Evolutionary conservation across 176 grass and related monocot species (phyloP).

Genomic region (Eleusine coracana): DNA sequence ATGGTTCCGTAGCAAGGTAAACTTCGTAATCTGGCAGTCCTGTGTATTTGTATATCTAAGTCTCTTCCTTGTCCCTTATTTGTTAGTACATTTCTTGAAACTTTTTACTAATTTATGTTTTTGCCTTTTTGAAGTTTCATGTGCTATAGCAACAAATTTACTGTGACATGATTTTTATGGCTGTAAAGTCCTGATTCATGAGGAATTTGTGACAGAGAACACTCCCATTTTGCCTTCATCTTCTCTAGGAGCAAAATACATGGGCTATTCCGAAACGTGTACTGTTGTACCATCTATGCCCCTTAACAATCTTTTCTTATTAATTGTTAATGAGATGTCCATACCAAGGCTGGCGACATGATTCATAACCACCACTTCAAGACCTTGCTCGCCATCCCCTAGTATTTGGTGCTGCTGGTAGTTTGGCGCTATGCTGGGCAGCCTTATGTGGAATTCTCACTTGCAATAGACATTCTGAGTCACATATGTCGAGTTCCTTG

Average conservation of each 20-base stretch:
- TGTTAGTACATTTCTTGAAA: slow-evolving; percentile 10
- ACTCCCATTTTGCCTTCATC: background rate
- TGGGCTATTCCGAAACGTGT: background rate
- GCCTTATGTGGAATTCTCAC: background rate
- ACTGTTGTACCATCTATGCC: background rate
- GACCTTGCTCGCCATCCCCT: background rate
- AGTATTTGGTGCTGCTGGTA: background rate
- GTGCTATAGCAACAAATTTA: background rate
- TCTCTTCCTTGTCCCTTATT: background rate
- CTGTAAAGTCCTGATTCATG: background rate
- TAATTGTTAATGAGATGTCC: background rate
- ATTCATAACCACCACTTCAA: background rate
- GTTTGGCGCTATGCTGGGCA: background rate
- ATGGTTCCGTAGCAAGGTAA: slow-evolving; percentile 75
- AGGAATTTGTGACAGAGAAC: background rate
- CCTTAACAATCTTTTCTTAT: background rate
- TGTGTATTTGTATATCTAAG: slow-evolving; percentile 13
- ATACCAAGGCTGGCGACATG: background rate
- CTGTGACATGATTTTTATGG: background rate
- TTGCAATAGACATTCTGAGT: background rate
- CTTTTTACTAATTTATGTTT: background rate
- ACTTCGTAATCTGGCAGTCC: background rate
- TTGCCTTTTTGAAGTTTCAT: background rate
- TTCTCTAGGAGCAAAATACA: background rate
- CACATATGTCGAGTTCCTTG: background rate